Conservation (phyloP, 805 yeast genomes). For the Sungouiozyma ichnusensis region DNA sequence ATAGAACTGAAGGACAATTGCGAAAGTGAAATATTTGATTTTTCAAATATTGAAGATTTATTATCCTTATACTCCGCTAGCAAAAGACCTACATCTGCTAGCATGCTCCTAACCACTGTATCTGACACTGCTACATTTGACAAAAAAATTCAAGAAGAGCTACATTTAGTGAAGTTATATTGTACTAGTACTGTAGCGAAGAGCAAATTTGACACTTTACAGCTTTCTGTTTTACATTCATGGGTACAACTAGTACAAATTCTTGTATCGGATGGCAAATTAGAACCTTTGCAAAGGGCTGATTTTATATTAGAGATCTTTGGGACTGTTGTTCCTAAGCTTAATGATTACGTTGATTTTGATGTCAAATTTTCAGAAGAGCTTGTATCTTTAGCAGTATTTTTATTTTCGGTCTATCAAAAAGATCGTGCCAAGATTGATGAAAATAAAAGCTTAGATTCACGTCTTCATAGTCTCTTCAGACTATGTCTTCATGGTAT, state of each 20-base stretch:
- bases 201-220: constrained; percentile 40
- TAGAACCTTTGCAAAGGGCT: constrained; percentile 36
- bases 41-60: constrained; percentile 32
- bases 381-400: constrained; percentile 63
- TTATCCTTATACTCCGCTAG: constrained; percentile 19
- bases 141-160: constrained; percentile 10
- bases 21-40: constrained; percentile 32
- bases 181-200: constrained; percentile 38
- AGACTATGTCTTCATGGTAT: constrained; percentile 68
- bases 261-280: constrained; percentile 51
- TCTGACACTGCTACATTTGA: constrained; percentile 2
- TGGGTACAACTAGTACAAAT: constrained; percentile 80
- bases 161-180: constrained; percentile 13
- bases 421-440: constrained; percentile 31
- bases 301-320: constrained; percentile 67
- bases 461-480: constrained; percentile 58
- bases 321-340: constrained; percentile 64
- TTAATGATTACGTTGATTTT: constrained; percentile 60
- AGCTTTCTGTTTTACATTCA: constrained; percentile 55
- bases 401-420: constrained; percentile 54
- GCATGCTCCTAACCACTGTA: not conserved
- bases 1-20: constrained; percentile 25
- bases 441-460: constrained; percentile 32
- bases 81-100: not conserved
- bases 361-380: constrained; percentile 65